Evolutionary conservation across 129 eudicot species (phyloP).

Genomic region (Rutidosis leptorrhynchoides): DNA sequence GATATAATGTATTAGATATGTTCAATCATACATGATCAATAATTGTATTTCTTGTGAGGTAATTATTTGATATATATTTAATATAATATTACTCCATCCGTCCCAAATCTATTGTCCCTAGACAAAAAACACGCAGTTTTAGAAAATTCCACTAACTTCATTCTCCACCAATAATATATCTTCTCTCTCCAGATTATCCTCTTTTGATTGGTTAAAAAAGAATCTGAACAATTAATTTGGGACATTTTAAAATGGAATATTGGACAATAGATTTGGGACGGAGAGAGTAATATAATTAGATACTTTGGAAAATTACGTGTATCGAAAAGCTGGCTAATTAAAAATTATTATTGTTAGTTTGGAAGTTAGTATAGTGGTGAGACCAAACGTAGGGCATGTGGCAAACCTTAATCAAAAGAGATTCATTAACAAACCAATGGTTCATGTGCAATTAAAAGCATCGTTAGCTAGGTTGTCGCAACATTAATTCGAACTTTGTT

Average conservation of each 20-base stretch:
- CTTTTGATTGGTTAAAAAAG: too few relatives aligned
- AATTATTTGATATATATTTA: slow-evolving; percentile 17
- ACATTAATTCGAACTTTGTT: slow-evolving; percentile 7
- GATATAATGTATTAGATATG: too few relatives aligned
- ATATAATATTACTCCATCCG: too few relatives aligned
- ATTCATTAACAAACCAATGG: slow-evolving; percentile 17
- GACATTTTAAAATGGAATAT: too few relatives aligned
- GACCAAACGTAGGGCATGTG: slow-evolving; percentile 40
- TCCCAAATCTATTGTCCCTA: too few relatives aligned
- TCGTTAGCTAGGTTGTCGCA: slow-evolving; percentile 24
- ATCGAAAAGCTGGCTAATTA: slow-evolving; percentile 24
- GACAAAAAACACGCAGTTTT: too few relatives aligned
- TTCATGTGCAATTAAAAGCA: slow-evolving; percentile 25
- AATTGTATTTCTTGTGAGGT: slow-evolving; percentile 20
- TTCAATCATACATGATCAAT: slow-evolving; percentile 14
- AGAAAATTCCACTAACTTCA: too few relatives aligned
- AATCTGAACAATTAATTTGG: too few relatives aligned
- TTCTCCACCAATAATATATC: too few relatives aligned
- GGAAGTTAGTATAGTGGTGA: slow-evolving; percentile 32
- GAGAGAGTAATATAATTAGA: not conserved
- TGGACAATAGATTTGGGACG: too few relatives aligned
- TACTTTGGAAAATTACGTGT: not conserved
- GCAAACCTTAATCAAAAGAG: slow-evolving; percentile 26
- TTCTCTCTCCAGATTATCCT: too few relatives aligned
- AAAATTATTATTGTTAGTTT: slow-evolving; percentile 26